phyloP scores from a whole-genome alignment of 106 monocot species.

The Ottelia alismoides region DNA sequence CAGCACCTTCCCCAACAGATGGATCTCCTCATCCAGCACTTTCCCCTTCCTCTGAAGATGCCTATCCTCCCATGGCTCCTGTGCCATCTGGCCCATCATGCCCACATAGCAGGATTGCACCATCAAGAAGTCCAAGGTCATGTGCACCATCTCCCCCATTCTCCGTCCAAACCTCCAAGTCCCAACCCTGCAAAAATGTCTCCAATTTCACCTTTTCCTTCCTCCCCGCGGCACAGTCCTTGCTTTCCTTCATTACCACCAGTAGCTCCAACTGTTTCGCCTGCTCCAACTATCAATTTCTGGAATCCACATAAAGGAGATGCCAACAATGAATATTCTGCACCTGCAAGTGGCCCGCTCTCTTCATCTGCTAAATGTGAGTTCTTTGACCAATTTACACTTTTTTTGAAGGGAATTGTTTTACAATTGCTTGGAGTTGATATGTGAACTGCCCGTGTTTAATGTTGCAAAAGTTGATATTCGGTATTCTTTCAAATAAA shows the following conservation, averaged over 20 bases:
- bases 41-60: slow-evolving; percentile 1
- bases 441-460: too few relatives aligned
- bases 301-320: slow-evolving; percentile 8
- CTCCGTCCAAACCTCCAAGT: slow-evolving; percentile 1
- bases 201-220: too few relatives aligned
- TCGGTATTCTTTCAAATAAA: too few relatives aligned
- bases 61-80: slow-evolving; percentile 3
- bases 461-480: too few relatives aligned
- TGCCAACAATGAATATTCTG: slow-evolving; percentile 7
- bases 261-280: background rate
- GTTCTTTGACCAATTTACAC: slow-evolving; percentile 4
- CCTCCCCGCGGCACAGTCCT: too few relatives aligned
- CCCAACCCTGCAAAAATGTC: slow-evolving; percentile 8
- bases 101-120: slow-evolving; percentile 4
- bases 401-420: too few relatives aligned
- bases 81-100: slow-evolving; percentile 3
- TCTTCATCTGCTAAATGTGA: slow-evolving; percentile 19
- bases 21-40: slow-evolving; percentile 5
- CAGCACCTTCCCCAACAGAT: slow-evolving; percentile 27
- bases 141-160: slow-evolving; percentile 4
- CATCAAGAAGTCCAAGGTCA: slow-evolving; percentile 16
- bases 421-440: too few relatives aligned
- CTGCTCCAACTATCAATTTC: slow-evolving; percentile 10
- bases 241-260: slow-evolving; percentile 10
- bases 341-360: background rate